Evolutionary conservation across 176 grass and related monocot species (phyloP).

Genomic region (Dactylis glomerata): DNA sequence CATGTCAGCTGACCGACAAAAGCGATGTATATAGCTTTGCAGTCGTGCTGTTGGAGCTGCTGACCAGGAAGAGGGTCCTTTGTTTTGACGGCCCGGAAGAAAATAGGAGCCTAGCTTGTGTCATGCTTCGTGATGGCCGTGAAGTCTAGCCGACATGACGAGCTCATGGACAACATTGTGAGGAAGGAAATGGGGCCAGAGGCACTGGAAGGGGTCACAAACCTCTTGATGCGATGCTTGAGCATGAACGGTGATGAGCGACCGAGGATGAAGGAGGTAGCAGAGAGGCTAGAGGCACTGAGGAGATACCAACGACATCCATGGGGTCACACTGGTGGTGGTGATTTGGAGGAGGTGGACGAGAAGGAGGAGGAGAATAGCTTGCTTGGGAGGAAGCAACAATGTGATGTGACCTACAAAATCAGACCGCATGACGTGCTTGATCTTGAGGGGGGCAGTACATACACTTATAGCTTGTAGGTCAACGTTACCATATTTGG

Average conservation of each 20-base stretch:
- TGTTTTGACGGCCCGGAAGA: background rate
- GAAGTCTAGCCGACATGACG: background rate
- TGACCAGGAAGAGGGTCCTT: slow-evolving; percentile 42
- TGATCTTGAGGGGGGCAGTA: slow-evolving; percentile 31
- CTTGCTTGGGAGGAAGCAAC: slow-evolving; percentile 38
- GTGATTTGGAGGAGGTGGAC: slow-evolving; percentile 14
- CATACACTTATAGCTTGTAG: slow-evolving; percentile 16
- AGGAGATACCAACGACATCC: slow-evolving; percentile 37
- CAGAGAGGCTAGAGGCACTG: slow-evolving; percentile 28
- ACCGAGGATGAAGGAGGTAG: slow-evolving; percentile 56
- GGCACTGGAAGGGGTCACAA: slow-evolving; percentile 31
- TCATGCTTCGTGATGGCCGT: background rate
- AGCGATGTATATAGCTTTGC: slow-evolving; percentile 67
- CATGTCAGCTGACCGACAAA: slow-evolving; percentile 50
- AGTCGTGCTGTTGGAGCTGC: slow-evolving; percentile 48
- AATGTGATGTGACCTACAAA: slow-evolving; percentile 3
- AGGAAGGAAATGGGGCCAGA: slow-evolving; percentile 29
- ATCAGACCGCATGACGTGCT: slow-evolving; percentile 5
- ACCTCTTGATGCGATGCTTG: slow-evolving; percentile 53
- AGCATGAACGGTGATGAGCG: slow-evolving; percentile 56
- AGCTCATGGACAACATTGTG: slow-evolving; percentile 4
- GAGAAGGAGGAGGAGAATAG: background rate
- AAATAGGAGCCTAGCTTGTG: background rate
- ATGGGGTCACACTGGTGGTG: background rate
- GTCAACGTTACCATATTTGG: too few relatives aligned